Conservation (phyloP, 352 stramenopile genomes). For the Peronospora destructor region DNA sequence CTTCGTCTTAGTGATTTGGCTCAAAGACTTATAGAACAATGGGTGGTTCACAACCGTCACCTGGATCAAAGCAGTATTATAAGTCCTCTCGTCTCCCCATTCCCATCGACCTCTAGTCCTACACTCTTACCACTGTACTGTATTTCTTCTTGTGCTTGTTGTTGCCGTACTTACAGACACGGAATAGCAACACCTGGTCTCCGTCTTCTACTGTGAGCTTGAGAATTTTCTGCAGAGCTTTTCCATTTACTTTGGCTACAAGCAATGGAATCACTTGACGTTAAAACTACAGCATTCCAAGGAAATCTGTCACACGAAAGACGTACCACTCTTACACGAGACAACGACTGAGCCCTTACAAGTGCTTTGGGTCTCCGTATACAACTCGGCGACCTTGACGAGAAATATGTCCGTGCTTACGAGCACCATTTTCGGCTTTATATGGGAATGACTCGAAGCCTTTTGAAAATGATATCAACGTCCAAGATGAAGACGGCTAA, state of each 20-base stretch:
- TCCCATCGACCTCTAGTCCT: not conserved
- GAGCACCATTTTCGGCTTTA: slow-evolving; percentile 34
- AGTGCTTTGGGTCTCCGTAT: slow-evolving; percentile 32
- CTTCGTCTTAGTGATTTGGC: slow-evolving; percentile 67
- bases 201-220: slow-evolving; percentile 35
- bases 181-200: slow-evolving; percentile 65
- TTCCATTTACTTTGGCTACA: slow-evolving; percentile 31
- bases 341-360: slow-evolving; percentile 42
- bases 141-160: slow-evolving; percentile 86
- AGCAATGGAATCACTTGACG: slow-evolving; percentile 17
- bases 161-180: slow-evolving; percentile 74
- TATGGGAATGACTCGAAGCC: not conserved
- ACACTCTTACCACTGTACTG: slow-evolving; percentile 49
- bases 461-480: slow-evolving; percentile 16
- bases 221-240: slow-evolving; percentile 32
- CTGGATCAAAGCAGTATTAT: slow-evolving; percentile 21
- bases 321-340: slow-evolving; percentile 64
- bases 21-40: slow-evolving; percentile 61
- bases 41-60: slow-evolving; percentile 51
- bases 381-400: slow-evolving; percentile 50
- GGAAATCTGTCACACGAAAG: not conserved
- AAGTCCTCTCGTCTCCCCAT: not conserved
- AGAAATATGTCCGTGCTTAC: slow-evolving; percentile 62
- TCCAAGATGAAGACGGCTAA: not conserved
- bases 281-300: slow-evolving; percentile 3